These are phyloP conservation scores for Apophysomyces elegans DNA, from an alignment of 371 early-diverging fungal species.

Conservation along the genomic window DNA sequence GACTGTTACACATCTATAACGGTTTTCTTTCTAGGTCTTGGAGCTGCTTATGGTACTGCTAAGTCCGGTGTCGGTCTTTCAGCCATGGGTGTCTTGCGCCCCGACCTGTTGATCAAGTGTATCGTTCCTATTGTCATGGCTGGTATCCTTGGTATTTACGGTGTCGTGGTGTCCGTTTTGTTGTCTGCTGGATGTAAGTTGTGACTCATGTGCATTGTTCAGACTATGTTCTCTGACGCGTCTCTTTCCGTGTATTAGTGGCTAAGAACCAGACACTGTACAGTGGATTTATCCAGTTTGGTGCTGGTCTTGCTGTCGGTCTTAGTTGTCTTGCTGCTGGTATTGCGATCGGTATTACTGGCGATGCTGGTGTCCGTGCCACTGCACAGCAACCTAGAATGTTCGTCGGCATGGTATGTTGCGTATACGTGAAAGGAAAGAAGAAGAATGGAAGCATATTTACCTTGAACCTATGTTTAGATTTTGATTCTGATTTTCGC, in stretches of 20 bases:
- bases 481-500: slow-evolving; percentile 97
- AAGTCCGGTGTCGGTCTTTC: slow-evolving; percentile 97
- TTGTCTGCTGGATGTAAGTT: slow-evolving; percentile 84
- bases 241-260: slow-evolving; percentile 44
- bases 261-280: slow-evolving; percentile 57
- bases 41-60: slow-evolving; percentile 98
- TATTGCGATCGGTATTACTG: slow-evolving; percentile 96
- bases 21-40: slow-evolving; percentile 61
- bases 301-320: slow-evolving; percentile 94
- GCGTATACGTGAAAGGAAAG: slow-evolving; percentile 30
- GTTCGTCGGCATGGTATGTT: slow-evolving; percentile 87
- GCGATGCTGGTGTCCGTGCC: slow-evolving; percentile 94
- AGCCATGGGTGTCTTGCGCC: slow-evolving; percentile 94
- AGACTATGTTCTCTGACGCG: neutral
- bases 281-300: slow-evolving; percentile 91
- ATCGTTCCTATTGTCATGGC: slow-evolving; percentile 98
- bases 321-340: slow-evolving; percentile 94
- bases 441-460: neutral
- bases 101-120: slow-evolving; percentile 92
- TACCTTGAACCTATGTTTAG: slow-evolving; percentile 22
- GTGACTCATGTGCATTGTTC: slow-evolving; percentile 4
- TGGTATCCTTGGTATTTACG: slow-evolving; percentile 98
- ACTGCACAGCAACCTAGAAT: slow-evolving; percentile 92
- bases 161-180: slow-evolving; percentile 91
- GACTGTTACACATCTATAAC: slow-evolving; percentile 6